These are phyloP conservation scores for Sporothrix mexicana DNA, from an alignment of 2,329 filamentous ascomycete species.

Conservation along the genomic window DNA sequence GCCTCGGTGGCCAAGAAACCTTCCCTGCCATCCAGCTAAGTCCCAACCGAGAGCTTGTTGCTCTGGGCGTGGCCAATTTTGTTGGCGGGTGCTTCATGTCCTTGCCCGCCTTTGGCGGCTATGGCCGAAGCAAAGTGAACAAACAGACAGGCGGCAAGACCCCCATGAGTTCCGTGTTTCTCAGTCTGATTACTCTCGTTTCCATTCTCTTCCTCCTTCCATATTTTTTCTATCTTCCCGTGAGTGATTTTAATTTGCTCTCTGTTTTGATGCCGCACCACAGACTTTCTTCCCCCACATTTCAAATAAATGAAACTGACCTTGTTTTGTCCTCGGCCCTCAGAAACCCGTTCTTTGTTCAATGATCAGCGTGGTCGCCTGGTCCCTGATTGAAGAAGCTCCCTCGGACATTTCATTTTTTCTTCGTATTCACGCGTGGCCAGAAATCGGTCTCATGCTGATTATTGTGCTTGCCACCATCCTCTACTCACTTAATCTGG, in stretches of 20 bases:
- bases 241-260: conserved; percentile 53
- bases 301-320: conserved; percentile 4
- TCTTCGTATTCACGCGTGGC: conserved; percentile 80
- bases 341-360: conserved; percentile 91
- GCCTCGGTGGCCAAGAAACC: conserved; percentile 71
- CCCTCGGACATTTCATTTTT: conserved; percentile 94
- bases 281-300: background rate
- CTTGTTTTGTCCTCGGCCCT: background rate
- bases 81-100: conserved; percentile 90
- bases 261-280: background rate
- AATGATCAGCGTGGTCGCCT: conserved; percentile 95
- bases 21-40: conserved; percentile 83
- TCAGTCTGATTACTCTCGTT: conserved; percentile 81
- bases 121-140: conserved; percentile 95
- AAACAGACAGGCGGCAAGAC: conserved; percentile 88
- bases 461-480: conserved; percentile 91
- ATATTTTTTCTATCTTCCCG: conserved; percentile 94
- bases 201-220: conserved; percentile 83
- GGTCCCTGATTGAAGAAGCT: conserved; percentile 91
- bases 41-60: conserved; percentile 90
- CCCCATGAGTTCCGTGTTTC: conserved; percentile 88
- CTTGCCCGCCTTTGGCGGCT: conserved; percentile 92
- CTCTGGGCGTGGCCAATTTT: conserved; percentile 89
- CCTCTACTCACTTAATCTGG: conserved; percentile 91
- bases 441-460: conserved; percentile 83